phyloP scores from a whole-genome alignment of 225 moss, liverwort and hornwort genomes.

The Sphagnum contortum region DNA sequence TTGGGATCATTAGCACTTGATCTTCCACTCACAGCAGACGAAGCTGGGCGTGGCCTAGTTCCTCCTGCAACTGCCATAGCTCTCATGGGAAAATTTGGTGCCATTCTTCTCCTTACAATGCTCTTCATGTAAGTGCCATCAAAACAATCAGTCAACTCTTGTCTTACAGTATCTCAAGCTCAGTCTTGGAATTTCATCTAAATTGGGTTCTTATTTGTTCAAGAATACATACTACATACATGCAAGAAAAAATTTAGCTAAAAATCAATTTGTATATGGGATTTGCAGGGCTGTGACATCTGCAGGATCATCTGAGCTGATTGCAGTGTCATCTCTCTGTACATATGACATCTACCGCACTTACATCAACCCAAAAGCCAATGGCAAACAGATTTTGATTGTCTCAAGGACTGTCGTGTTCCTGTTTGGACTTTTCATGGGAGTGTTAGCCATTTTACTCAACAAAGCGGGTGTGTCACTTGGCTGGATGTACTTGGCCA shows the following conservation, averaged over 20 bases:
- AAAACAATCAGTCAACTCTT: neutral
- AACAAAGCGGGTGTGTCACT: conserved; percentile 77
- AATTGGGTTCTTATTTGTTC: neutral
- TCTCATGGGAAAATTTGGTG: conserved; percentile 86
- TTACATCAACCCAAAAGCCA: conserved; percentile 84
- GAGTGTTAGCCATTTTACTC: conserved; percentile 65
- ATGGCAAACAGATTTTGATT: conserved; percentile 60
- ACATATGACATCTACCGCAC: conserved; percentile 94
- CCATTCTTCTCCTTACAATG: conserved; percentile 85
- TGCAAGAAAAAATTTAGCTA: too few relatives aligned
- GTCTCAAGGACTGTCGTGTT: conserved; percentile 62
- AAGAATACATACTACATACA: neutral
- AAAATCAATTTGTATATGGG: neutral
- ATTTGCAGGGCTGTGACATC: conserved; percentile 88
- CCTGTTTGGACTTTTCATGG: conserved; percentile 73
- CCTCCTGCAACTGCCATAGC: conserved; percentile 78
- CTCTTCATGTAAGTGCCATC: conserved; percentile 70
- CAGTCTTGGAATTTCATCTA: neutral
- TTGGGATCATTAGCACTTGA: conserved; percentile 76
- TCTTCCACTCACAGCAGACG: conserved; percentile 55
- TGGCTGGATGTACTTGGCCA: conserved; percentile 95
- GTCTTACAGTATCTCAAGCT: neutral
- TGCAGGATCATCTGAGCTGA: conserved; percentile 86
- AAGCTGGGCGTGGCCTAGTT: conserved; percentile 69
- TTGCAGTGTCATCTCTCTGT: conserved; percentile 82